Evolutionary conservation across 192 early-diverging fungal species (phyloP).

Genomic region (Glomus cerebriforme): DNA sequence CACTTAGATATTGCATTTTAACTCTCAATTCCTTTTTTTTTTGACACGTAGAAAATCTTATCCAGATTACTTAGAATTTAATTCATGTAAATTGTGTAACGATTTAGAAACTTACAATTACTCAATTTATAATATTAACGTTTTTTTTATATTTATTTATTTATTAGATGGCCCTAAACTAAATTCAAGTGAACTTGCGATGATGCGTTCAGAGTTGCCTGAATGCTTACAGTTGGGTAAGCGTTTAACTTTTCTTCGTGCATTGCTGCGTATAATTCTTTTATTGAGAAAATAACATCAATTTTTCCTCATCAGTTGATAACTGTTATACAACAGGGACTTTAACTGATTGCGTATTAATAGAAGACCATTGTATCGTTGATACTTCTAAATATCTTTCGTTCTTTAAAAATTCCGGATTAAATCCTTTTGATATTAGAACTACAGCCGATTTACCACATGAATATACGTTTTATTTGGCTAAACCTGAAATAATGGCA

Average conservation of each 20-base stretch:
- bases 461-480: constrained; percentile 65
- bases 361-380: constrained; percentile 45
- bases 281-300: not conserved
- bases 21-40: not conserved
- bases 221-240: not conserved
- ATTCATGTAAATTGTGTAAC: constrained; percentile 46
- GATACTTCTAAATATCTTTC: not conserved
- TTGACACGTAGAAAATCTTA: constrained; percentile 38
- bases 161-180: constrained; percentile 43
- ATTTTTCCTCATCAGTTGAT: not conserved
- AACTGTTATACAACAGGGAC: not conserved
- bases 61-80: constrained; percentile 32
- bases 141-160: constrained; percentile 44
- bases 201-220: constrained; percentile 36
- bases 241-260: no score
- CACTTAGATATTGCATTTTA: no score
- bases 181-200: constrained; percentile 58
- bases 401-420: constrained; percentile 35
- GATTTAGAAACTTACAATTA: no score
- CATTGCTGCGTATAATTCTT: not conserved
- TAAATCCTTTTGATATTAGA: constrained; percentile 71
- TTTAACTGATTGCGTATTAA: constrained; percentile 29
- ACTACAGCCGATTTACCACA: constrained; percentile 60
- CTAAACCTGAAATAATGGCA: constrained; percentile 44
- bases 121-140: no score